phyloP scores from a whole-genome alignment of 2,329 filamentous ascomycete genomes.

The Ceratocystis cacaofunesta region DNA sequence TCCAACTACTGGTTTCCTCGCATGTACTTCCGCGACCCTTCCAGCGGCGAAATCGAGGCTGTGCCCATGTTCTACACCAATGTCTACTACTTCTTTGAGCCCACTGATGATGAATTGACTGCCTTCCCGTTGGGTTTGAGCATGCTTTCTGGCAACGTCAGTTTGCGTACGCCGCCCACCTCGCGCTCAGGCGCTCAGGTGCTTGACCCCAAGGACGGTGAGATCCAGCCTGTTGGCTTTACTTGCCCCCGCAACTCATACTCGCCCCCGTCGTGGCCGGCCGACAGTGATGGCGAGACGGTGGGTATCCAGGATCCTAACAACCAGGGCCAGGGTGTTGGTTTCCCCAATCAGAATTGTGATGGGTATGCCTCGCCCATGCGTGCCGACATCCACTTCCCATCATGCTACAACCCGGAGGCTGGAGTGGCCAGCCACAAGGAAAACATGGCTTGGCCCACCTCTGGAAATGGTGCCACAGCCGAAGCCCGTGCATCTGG shows the following conservation, averaged over 20 bases:
- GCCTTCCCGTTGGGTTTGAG: constrained; percentile 57
- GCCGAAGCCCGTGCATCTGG: constrained; percentile 24
- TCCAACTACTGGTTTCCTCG: constrained; percentile 66
- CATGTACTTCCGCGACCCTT: constrained; percentile 51
- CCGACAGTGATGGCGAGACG: constrained; percentile 37
- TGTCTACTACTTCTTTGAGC: constrained; percentile 61
- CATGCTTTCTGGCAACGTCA: constrained; percentile 53
- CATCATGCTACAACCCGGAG: constrained; percentile 56
- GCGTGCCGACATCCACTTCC: constrained; percentile 55
- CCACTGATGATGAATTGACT: constrained; percentile 48
- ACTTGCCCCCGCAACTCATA: constrained; percentile 44
- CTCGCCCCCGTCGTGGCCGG: constrained; percentile 37
- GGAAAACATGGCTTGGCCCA: constrained; percentile 53
- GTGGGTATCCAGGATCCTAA: constrained; percentile 40
- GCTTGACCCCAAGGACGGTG: constrained; percentile 37
- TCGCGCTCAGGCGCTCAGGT: constrained; percentile 33
- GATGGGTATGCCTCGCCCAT: constrained; percentile 46
- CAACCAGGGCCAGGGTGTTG: constrained; percentile 42
- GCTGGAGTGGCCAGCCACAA: constrained; percentile 44
- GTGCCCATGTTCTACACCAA: constrained; percentile 60
- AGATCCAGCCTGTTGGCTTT: constrained; percentile 40
- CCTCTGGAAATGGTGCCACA: constrained; percentile 26
- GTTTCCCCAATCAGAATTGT: constrained; percentile 58
- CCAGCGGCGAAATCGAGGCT: constrained; percentile 46
- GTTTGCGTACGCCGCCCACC: constrained; percentile 40